phyloP scores from a whole-genome alignment of 495 filamentous ascomycete genomes.

The Gamarada debralockiae region DNA sequence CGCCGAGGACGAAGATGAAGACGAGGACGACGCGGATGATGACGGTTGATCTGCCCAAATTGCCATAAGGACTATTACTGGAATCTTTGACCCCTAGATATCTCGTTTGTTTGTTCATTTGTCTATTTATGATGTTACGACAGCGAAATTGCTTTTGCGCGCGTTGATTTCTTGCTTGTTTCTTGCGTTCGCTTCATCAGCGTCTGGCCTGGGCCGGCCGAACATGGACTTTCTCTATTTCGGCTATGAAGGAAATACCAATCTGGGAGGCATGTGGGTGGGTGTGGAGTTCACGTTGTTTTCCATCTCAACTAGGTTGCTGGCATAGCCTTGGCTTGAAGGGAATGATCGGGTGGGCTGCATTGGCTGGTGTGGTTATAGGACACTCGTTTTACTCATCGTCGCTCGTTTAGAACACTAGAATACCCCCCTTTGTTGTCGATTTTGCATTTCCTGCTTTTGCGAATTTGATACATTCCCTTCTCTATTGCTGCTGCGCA shows the following conservation, averaged over 20 bases:
- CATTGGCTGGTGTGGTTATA: conserved; percentile 12
- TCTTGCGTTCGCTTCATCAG: conserved; percentile 15
- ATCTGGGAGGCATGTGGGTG: conserved; percentile 2
- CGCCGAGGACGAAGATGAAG: conserved; percentile 43
- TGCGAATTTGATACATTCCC: conserved; percentile 16
- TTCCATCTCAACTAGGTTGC: conserved; percentile 3
- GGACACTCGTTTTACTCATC: conserved; percentile 21
- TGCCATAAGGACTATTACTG: neutral
- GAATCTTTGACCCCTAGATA: neutral
- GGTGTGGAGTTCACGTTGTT: neutral
- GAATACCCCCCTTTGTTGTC: conserved; percentile 21
- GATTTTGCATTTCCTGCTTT: conserved; percentile 6
- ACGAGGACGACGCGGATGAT: conserved; percentile 45
- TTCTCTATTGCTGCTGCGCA: conserved; percentile 12
- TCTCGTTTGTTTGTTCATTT: conserved; percentile 15
- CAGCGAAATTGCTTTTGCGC: conserved; percentile 21
- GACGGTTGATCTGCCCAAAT: conserved; percentile 26
- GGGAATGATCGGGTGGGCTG: conserved; percentile 11
- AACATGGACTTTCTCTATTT: conserved; percentile 3
- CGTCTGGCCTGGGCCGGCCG: neutral
- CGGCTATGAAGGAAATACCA: conserved; percentile 14
- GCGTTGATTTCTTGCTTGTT: neutral
- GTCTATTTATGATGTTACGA: conserved; percentile 28
- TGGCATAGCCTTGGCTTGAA: conserved; percentile 13
- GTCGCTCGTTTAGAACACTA: conserved; percentile 23